phyloP scores from a whole-genome alignment of 176 grass and related monocot species.

The Musa acuminata region DNA sequence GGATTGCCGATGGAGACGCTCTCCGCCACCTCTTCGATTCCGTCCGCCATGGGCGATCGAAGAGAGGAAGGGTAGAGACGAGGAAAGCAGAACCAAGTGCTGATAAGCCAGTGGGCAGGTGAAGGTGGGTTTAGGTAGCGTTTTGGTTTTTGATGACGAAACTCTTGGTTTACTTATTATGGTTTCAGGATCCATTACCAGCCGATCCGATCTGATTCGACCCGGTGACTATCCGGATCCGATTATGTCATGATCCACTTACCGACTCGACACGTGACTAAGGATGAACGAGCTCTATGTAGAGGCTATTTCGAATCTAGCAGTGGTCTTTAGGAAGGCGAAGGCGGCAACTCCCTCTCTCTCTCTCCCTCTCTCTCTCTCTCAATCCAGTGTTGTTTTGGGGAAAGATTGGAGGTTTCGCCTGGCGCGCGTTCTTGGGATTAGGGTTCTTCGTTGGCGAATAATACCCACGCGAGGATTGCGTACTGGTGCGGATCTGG shows the following conservation, averaged over 20 bases:
- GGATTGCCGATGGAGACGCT: background rate
- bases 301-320: background rate
- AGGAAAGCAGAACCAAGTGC: too few species aligned
- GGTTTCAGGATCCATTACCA: background rate
- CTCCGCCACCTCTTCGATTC: background rate
- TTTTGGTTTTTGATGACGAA: background rate
- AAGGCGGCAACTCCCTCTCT: conserved; percentile 7
- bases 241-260: background rate
- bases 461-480: background rate
- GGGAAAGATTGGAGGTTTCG: too few species aligned
- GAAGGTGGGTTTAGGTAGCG: background rate
- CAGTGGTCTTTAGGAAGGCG: background rate
- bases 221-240: background rate
- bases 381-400: background rate
- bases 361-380: background rate
- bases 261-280: too few species aligned
- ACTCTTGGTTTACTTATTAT: background rate
- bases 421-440: background rate
- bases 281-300: too few species aligned
- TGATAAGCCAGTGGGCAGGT: too few species aligned
- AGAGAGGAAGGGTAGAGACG: too few species aligned
- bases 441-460: background rate
- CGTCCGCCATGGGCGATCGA: conserved; percentile 3
- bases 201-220: background rate
- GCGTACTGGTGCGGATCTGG: background rate